These are phyloP conservation scores for Coriaria nepalensis DNA, from an alignment of 306 rosid species.

Conservation along the genomic window DNA sequence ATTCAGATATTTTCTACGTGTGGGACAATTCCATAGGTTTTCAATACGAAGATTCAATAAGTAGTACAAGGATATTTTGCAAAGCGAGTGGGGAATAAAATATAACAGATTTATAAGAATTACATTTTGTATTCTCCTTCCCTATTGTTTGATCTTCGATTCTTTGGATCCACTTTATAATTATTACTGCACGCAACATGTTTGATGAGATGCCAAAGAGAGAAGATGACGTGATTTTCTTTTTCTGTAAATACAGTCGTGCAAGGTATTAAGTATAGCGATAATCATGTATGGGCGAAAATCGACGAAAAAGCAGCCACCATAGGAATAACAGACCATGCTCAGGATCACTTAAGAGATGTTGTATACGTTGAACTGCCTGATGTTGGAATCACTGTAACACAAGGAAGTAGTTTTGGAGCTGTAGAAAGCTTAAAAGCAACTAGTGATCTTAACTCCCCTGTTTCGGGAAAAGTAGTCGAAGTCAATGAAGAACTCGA, in stretches of 20 bases:
- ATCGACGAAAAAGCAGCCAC: constrained; percentile 68
- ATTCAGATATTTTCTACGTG: too few species aligned
- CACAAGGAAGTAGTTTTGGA: constrained; percentile 62
- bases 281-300: constrained; percentile 82
- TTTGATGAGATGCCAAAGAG: too few species aligned
- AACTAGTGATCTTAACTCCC: constrained; percentile 83
- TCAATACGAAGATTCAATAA: too few species aligned
- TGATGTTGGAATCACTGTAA: constrained; percentile 49
- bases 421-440: constrained; percentile 98
- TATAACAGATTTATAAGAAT: too few species aligned
- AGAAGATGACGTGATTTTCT: too few species aligned
- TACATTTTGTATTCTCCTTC: too few species aligned
- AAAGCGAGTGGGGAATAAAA: too few species aligned
- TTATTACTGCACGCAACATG: too few species aligned
- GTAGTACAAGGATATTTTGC: too few species aligned
- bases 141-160: too few species aligned
- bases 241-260: constrained; percentile 28
- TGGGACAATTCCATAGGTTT: too few species aligned
- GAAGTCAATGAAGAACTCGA: constrained; percentile 59
- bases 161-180: too few species aligned
- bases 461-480: constrained; percentile 66
- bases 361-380: constrained; percentile 89
- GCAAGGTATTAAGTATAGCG: constrained; percentile 63
- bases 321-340: constrained; percentile 87
- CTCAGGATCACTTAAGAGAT: constrained; percentile 94